Evolutionary conservation across 2,329 filamentous ascomycete genomes (phyloP).

Genomic region (Penicillium sp.): DNA sequence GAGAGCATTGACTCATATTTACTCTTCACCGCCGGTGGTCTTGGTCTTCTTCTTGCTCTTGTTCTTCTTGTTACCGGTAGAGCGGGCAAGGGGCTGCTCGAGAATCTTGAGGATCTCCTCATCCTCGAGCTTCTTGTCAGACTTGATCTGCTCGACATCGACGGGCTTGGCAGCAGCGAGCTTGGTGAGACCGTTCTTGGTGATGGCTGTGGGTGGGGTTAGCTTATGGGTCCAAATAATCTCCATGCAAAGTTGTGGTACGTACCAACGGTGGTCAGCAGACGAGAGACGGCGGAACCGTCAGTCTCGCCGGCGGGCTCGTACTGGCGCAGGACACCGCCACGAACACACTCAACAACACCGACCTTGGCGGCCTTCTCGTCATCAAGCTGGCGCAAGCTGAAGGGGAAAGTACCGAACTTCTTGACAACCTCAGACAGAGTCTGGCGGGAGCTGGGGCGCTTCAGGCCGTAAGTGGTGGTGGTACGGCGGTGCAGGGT

Average conservation of each 20-base stretch:
- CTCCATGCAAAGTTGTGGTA: slow-evolving; percentile 22
- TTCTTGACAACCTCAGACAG: slow-evolving; percentile 95
- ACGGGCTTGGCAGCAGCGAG: slow-evolving; percentile 72
- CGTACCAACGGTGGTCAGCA: slow-evolving; percentile 91
- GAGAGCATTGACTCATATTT: slow-evolving; percentile 38
- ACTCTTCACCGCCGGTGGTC: slow-evolving; percentile 45
- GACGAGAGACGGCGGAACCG: slow-evolving; percentile 74
- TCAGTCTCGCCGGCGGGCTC: slow-evolving; percentile 96
- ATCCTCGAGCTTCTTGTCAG: slow-evolving; percentile 96
- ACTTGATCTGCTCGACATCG: slow-evolving; percentile 80
- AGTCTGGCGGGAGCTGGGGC: slow-evolving; percentile 86
- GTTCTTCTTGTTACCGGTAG: slow-evolving; percentile 69
- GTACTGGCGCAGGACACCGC: slow-evolving; percentile 90
- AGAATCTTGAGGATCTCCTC: slow-evolving; percentile 94
- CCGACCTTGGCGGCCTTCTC: slow-evolving; percentile 95
- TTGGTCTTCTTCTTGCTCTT: slow-evolving; percentile 84
- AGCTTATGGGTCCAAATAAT: slow-evolving; percentile 11
- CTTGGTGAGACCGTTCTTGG: slow-evolving; percentile 93
- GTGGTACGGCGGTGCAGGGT: slow-evolving; percentile 91
- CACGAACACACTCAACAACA: slow-evolving; percentile 91
- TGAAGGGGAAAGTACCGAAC: slow-evolving; percentile 97
- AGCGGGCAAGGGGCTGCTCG: slow-evolving; percentile 72
- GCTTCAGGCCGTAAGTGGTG: slow-evolving; percentile 90
- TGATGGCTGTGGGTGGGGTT: slow-evolving; percentile 66
- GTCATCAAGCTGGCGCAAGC: slow-evolving; percentile 91